These are phyloP conservation scores for Henningerozyma blattae DNA, from an alignment of 805 yeast genomes.

Conservation along the genomic window DNA sequence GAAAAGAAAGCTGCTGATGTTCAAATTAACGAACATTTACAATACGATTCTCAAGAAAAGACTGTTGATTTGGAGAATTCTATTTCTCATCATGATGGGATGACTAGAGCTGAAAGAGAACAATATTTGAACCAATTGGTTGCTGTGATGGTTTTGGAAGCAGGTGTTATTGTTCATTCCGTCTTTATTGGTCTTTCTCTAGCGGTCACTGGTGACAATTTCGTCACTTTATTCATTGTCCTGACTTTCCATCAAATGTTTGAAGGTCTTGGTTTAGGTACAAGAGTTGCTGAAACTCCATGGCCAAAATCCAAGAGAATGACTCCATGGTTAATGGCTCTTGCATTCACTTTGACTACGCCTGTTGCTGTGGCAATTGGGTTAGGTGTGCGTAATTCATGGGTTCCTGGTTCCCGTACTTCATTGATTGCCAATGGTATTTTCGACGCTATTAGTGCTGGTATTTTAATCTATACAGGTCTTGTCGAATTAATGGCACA, in stretches of 20 bases:
- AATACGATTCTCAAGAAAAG: background rate
- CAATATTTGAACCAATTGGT: constrained; percentile 45
- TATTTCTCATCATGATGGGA: constrained; percentile 9
- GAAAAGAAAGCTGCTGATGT: background rate
- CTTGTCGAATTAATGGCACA: constrained; percentile 66
- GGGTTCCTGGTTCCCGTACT: constrained; percentile 39
- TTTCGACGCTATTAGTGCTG: constrained; percentile 60
- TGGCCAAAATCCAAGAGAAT: constrained; percentile 36
- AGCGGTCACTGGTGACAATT: constrained; percentile 55
- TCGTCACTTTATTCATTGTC: constrained; percentile 50
- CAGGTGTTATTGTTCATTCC: constrained; percentile 66
- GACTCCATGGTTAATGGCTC: constrained; percentile 34
- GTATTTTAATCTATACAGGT: constrained; percentile 60
- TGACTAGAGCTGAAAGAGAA: constrained; percentile 24
- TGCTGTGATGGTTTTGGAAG: constrained; percentile 48
- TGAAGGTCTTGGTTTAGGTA: constrained; percentile 71
- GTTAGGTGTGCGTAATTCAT: constrained; percentile 51
- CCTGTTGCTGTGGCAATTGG: constrained; percentile 69
- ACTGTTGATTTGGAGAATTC: background rate
- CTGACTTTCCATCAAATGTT: constrained; percentile 65
- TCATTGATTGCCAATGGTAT: constrained; percentile 51
- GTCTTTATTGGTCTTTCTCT: constrained; percentile 61
- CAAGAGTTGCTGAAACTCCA: constrained; percentile 48
- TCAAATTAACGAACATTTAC: background rate
- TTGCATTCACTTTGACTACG: constrained; percentile 46